phyloP scores from a whole-genome alignment of 2,329 filamentous ascomycete species.

The Aspergillus sojae region DNA sequence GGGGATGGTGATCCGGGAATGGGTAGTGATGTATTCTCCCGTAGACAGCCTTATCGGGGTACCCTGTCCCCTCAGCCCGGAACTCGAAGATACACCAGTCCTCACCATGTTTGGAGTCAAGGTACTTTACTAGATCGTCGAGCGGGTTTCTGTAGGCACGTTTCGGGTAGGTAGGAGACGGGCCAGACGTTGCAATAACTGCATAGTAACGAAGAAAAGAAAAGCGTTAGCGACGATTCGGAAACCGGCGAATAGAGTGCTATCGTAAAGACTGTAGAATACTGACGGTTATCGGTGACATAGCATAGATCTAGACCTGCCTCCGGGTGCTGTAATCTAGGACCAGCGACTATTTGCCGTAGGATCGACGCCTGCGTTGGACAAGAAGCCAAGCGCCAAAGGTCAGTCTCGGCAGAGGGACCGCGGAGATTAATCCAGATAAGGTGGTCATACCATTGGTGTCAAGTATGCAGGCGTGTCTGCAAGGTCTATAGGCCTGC shows the following conservation, averaged over 20 bases:
- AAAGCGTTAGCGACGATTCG: background rate
- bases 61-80: slow-evolving; percentile 92
- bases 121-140: slow-evolving; percentile 80
- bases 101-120: slow-evolving; percentile 79
- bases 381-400: slow-evolving; percentile 17
- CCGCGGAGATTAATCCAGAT: background rate
- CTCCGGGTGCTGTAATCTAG: slow-evolving; percentile 80
- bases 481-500: background rate
- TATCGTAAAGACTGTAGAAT: slow-evolving; percentile 1
- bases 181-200: slow-evolving; percentile 78
- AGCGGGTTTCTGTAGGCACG: slow-evolving; percentile 93
- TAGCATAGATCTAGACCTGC: slow-evolving; percentile 93
- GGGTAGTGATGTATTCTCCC: slow-evolving; percentile 86
- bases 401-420: slow-evolving; percentile 20
- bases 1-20: slow-evolving; percentile 96
- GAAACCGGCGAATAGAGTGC: background rate
- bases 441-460: slow-evolving; percentile 7
- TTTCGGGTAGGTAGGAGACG: slow-evolving; percentile 84
- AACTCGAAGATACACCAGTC: slow-evolving; percentile 99
- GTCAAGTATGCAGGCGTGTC: background rate
- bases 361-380: slow-evolving; percentile 68
- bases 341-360: slow-evolving; percentile 88
- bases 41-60: slow-evolving; percentile 88
- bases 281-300: slow-evolving; percentile 73
- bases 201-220: background rate